phyloP scores from a whole-genome alignment of 352 stramenopile genomes.

The Globisporangium alternatum region DNA sequence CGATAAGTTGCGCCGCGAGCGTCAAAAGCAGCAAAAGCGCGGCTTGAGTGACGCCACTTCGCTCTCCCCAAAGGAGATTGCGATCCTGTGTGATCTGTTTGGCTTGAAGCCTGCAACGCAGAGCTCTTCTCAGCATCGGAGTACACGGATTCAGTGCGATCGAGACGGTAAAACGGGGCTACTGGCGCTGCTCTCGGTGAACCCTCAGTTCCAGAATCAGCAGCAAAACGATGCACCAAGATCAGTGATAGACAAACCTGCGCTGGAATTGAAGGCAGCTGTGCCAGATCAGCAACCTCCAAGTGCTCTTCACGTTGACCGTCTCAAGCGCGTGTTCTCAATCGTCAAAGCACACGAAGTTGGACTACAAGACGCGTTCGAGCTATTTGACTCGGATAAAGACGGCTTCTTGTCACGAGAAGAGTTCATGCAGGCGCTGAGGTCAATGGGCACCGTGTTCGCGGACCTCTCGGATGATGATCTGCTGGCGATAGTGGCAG shows the following conservation, averaged over 20 bases:
- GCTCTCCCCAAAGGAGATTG: constrained; percentile 53
- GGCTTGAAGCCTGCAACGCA: constrained; percentile 20
- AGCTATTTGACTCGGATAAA: constrained; percentile 37
- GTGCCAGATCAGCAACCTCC: background rate
- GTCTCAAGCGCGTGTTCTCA: constrained; percentile 37
- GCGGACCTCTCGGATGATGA: constrained; percentile 37
- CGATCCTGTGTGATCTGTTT: constrained; percentile 67
- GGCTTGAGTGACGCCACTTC: constrained; percentile 39
- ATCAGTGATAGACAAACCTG: background rate
- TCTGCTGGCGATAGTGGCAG: constrained; percentile 25
- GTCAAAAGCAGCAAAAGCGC: constrained; percentile 22
- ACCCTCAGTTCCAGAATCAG: constrained; percentile 14
- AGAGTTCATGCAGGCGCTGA: constrained; percentile 48
- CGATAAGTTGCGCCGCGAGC: constrained; percentile 9
- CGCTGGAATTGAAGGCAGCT: background rate
- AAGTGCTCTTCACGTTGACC: constrained; percentile 23
- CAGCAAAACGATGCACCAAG: background rate
- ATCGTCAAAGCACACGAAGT: constrained; percentile 31
- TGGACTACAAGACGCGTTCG: constrained; percentile 34
- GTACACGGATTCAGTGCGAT: constrained; percentile 58
- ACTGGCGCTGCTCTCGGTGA: constrained; percentile 50
- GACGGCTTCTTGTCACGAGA: constrained; percentile 41
- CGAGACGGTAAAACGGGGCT: constrained; percentile 40
- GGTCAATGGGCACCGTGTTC: constrained; percentile 47
- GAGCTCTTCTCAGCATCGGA: constrained; percentile 11